phyloP scores from a whole-genome alignment of 441 rosid genomes.

The Arabidopsis lyrata region DNA sequence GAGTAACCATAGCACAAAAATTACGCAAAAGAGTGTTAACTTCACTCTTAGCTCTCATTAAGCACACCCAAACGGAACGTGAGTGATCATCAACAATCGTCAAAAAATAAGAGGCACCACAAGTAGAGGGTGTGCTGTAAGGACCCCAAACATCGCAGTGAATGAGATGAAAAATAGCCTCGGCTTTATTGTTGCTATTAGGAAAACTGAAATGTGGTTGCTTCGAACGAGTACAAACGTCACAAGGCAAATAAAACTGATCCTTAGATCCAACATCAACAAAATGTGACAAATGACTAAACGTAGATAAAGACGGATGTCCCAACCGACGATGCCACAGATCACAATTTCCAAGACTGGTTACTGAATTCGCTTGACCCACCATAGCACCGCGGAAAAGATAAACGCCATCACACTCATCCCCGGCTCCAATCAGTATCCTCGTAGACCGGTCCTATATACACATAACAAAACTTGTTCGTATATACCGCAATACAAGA shows the following conservation, averaged over 20 bases:
- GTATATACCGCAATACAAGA: background rate
- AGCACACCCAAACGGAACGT: background rate
- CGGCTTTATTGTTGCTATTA: background rate
- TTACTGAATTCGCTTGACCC: too few species aligned
- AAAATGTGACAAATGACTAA: background rate
- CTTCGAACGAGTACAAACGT: background rate
- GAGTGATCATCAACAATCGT: background rate
- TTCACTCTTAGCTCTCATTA: background rate
- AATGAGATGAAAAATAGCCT: background rate
- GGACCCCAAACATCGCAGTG: background rate
- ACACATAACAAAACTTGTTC: background rate
- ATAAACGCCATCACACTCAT: too few species aligned
- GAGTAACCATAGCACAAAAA: background rate
- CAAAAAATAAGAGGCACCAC: background rate
- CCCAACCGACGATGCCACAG: background rate
- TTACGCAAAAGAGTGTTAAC: background rate
- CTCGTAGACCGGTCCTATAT: too few species aligned
- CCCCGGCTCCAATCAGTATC: too few species aligned
- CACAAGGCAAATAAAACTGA: background rate
- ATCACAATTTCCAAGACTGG: too few species aligned
- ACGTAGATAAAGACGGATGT: background rate
- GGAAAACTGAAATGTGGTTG: background rate
- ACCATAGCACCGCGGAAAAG: too few species aligned
- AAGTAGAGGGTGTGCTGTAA: background rate
- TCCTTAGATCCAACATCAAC: conserved; percentile 8